Conservation (phyloP, 352 stramenopile species). For the Pelagophyceae sp. region DNA sequence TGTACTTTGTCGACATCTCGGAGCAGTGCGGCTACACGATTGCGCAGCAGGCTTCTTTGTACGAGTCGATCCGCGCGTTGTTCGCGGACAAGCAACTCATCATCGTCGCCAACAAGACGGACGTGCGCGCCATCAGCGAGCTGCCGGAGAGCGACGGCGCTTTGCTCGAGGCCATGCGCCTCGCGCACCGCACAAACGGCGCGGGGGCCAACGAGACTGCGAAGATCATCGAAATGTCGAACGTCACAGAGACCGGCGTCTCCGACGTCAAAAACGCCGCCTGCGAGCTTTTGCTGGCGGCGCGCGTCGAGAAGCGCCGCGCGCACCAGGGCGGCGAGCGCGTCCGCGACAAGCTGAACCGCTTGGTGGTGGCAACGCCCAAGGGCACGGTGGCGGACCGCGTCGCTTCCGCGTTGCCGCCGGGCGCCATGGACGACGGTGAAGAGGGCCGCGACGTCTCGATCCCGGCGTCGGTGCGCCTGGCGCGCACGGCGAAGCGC, state of each 20-base stretch:
- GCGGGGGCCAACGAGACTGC: slow-evolving; percentile 40
- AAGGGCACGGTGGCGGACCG: slow-evolving; percentile 50
- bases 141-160: slow-evolving; percentile 49
- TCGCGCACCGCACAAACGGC: slow-evolving; percentile 18
- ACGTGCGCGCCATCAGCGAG: slow-evolving; percentile 85
- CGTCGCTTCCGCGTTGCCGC: neutral
- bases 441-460: slow-evolving; percentile 65
- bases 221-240: slow-evolving; percentile 91
- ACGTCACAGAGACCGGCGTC: slow-evolving; percentile 92
- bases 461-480: slow-evolving; percentile 83
- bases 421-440: slow-evolving; percentile 47
- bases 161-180: slow-evolving; percentile 53
- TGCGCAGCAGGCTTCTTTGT: slow-evolving; percentile 92
- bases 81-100: slow-evolving; percentile 99
- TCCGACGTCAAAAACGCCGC: slow-evolving; percentile 83
- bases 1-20: slow-evolving; percentile 99
- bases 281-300: slow-evolving; percentile 86
- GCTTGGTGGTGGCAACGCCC: slow-evolving; percentile 86
- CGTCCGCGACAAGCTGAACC: slow-evolving; percentile 68
- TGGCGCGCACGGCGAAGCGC: slow-evolving; percentile 46
- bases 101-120: slow-evolving; percentile 97
- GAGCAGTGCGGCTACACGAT: slow-evolving; percentile 99
- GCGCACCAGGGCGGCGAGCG: slow-evolving; percentile 86
- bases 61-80: slow-evolving; percentile 92
- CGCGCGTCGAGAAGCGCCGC: slow-evolving; percentile 86